Conservation (phyloP, 352 stramenopile genomes). For the Phytophthora citricola region DNA sequence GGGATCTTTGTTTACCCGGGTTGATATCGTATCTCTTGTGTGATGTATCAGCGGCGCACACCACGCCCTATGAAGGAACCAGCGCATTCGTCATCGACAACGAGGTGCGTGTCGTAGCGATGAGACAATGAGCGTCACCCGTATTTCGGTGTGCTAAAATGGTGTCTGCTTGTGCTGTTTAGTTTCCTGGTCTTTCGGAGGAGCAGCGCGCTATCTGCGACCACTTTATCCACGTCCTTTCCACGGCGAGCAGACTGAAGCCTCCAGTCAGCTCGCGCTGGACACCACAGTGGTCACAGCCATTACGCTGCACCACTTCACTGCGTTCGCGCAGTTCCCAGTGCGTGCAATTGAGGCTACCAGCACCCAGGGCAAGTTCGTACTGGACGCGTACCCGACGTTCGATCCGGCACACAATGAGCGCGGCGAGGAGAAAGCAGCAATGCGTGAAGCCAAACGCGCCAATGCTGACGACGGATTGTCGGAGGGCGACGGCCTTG, state of each 20-base stretch:
- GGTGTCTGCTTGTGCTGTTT: constrained; percentile 6
- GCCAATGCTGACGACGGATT: constrained; percentile 49
- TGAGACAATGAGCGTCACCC: constrained; percentile 3
- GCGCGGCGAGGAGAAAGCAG: constrained; percentile 46
- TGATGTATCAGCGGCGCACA: constrained; percentile 53
- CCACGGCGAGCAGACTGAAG: constrained; percentile 52
- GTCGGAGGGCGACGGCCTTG: constrained; percentile 45
- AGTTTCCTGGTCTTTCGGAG: constrained; percentile 56
- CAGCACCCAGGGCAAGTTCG: constrained; percentile 78
- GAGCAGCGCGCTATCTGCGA: constrained; percentile 76
- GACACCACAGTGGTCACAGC: constrained; percentile 71
- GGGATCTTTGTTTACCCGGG: constrained; percentile 6
- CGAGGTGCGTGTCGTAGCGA: constrained; percentile 44
- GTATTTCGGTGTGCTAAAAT: not conserved
- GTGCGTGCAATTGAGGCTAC: constrained; percentile 68
- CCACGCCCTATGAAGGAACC: constrained; percentile 52
- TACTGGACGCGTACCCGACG: constrained; percentile 69
- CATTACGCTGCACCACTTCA: constrained; percentile 78
- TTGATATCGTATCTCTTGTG: constrained; percentile 15
- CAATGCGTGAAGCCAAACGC: constrained; percentile 58
- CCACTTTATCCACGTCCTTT: constrained; percentile 67
- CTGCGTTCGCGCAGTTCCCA: constrained; percentile 61
- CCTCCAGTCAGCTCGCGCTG: constrained; percentile 43
- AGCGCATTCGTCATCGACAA: constrained; percentile 84
- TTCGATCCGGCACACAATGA: constrained; percentile 41